Evolutionary conservation across 345 rosid genomes (phyloP).

Genomic region (Eucalyptus erythrocorys): DNA sequence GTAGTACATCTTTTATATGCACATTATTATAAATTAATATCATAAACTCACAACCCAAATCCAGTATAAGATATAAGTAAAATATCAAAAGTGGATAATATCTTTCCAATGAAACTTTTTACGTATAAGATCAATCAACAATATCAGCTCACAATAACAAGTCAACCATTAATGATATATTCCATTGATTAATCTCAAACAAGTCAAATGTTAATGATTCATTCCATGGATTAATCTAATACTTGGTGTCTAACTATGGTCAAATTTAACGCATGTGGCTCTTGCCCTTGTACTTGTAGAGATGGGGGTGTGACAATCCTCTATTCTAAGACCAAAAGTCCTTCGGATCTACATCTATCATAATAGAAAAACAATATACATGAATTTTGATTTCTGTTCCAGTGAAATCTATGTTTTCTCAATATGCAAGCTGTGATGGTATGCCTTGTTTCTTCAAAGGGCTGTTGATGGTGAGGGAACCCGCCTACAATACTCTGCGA

Average conservation of each 20-base stretch:
- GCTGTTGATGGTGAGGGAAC: slow-evolving; percentile 3
- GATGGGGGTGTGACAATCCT: background rate
- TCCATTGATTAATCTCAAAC: background rate
- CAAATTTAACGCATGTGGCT: too few relatives aligned
- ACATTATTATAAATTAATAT: too few relatives aligned
- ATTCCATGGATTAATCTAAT: too few relatives aligned
- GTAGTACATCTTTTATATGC: background rate
- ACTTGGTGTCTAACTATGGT: too few relatives aligned
- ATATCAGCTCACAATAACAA: too few relatives aligned
- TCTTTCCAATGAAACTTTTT: too few relatives aligned
- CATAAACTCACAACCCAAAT: background rate
- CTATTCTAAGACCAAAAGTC: background rate
- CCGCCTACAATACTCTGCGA: slow-evolving; percentile 18
- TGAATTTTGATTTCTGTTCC: background rate
- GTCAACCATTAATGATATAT: too few relatives aligned
- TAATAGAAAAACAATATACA: background rate
- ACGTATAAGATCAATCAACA: too few relatives aligned
- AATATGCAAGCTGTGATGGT: background rate
- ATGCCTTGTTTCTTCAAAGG: background rate
- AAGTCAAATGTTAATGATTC: too few relatives aligned
- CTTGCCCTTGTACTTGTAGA: too few relatives aligned
- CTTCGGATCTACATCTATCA: background rate
- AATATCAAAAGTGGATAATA: too few relatives aligned
- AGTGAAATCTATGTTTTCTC: background rate
- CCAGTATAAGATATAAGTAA: too few relatives aligned